A percentile compares a stretch with the other conserved stretches of the same genome.
These are phyloP conservation scores for Lunasporangiospora selenospora DNA, from an alignment of 192 early-diverging fungal genomes.

Conservation along the genomic window DNA sequence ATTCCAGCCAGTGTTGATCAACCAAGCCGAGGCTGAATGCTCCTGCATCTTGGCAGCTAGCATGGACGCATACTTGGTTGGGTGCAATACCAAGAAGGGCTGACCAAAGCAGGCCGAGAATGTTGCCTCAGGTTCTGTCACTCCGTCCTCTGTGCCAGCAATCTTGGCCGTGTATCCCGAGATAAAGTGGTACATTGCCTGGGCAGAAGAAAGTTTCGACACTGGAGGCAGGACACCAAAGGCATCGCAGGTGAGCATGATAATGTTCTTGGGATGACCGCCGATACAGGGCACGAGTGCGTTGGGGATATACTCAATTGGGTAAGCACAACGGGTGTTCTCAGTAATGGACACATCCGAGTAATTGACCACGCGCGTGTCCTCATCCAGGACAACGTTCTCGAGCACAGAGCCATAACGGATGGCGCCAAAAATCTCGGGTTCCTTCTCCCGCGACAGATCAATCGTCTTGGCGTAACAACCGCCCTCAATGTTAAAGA, in stretches of 20 bases:
- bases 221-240: conserved; percentile 94
- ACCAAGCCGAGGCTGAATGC: conserved; percentile 89
- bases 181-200: conserved; percentile 97
- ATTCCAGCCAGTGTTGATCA: conserved; percentile 99
- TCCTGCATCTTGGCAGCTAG: conserved; percentile 92
- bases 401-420: conserved; percentile 92
- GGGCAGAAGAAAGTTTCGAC: conserved; percentile 82
- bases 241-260: conserved; percentile 94
- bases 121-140: conserved; percentile 90
- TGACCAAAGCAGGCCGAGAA: conserved; percentile 95
- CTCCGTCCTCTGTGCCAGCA: conserved; percentile 95
- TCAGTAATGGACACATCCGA: conserved; percentile 81
- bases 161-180: conserved; percentile 98
- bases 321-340: conserved; percentile 95
- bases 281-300: conserved; percentile 87
- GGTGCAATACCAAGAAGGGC: conserved; percentile 98
- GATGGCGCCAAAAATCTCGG: conserved; percentile 96
- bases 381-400: conserved; percentile 86
- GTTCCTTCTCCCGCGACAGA: conserved; percentile 94
- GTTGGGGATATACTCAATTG: conserved; percentile 92
- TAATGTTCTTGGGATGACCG: conserved; percentile 91
- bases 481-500: conserved; percentile 99
- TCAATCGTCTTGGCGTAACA: conserved; percentile 98
- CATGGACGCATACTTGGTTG: conserved; percentile 95
- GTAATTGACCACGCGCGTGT: conserved; percentile 82